phyloP scores from a whole-genome alignment of 352 stramenopile genomes.

The Blastocystis sp. region DNA sequence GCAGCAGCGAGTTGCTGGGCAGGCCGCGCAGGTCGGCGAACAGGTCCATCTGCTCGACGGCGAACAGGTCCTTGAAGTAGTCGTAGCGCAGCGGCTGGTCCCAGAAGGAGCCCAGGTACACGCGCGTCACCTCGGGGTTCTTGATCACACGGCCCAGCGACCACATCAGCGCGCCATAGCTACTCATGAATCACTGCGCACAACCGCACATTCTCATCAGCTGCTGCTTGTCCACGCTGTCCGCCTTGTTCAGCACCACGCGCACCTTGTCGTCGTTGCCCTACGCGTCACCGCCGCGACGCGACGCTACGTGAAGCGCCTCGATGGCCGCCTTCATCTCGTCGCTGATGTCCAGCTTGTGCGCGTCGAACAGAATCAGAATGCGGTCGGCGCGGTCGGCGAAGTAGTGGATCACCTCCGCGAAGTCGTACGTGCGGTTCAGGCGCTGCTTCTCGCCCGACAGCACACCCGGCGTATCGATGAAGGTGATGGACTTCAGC shows the following conservation, averaged over 20 bases:
- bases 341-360: constrained; percentile 99
- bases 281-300: constrained; percentile 56
- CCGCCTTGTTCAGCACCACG: constrained; percentile 96
- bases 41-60: constrained; percentile 93
- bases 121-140: constrained; percentile 94
- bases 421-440: constrained; percentile 94
- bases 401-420: constrained; percentile 86
- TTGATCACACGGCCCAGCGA: constrained; percentile 91
- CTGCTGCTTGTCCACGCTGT: constrained; percentile 95
- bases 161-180: constrained; percentile 97
- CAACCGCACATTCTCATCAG: constrained; percentile 88
- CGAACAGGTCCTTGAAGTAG: constrained; percentile 89
- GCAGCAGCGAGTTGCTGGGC: constrained; percentile 86
- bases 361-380: constrained; percentile 97
- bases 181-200: constrained; percentile 76
- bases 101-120: constrained; percentile 98
- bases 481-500: constrained; percentile 92
- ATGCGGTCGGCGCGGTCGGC: constrained; percentile 93
- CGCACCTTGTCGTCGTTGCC: constrained; percentile 96
- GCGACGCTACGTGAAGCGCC: constrained; percentile 80
- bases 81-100: constrained; percentile 85
- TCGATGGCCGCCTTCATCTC: constrained; percentile 97
- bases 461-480: constrained; percentile 97
- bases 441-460: constrained; percentile 96
- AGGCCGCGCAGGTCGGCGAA: constrained; percentile 93